These are phyloP conservation scores for Prosopis cineraria DNA, from an alignment of 306 rosid species.

Conservation along the genomic window DNA sequence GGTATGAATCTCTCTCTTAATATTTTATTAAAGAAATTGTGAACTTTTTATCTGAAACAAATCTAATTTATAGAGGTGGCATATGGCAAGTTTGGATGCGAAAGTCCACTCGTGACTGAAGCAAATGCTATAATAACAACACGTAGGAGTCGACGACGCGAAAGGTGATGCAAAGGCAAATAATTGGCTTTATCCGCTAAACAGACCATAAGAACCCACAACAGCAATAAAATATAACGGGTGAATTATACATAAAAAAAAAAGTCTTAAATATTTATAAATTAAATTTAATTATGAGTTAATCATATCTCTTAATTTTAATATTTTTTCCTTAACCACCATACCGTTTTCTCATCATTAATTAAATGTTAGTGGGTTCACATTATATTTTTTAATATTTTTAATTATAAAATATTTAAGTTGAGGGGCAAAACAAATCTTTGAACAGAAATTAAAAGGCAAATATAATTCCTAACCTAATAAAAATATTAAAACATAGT, in stretches of 20 bases:
- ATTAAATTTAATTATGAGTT: no score
- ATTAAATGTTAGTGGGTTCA: no score
- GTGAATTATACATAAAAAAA: no score
- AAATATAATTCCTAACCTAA: no score
- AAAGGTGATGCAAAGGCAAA: neutral
- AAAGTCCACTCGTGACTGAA: neutral
- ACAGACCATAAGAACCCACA: neutral
- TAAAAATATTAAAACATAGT: neutral
- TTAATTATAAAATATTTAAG: no score
- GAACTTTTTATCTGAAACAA: neutral
- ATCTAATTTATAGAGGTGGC: neutral
- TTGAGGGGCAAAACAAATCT: no score
- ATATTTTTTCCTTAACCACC: no score
- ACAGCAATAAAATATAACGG: neutral
- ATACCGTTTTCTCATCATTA: no score
- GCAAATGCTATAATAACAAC: neutral
- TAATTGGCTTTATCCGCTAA: neutral
- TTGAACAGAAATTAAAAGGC: no score
- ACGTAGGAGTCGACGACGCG: slow-evolving; percentile 30
- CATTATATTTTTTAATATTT: no score
- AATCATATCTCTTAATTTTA: no score
- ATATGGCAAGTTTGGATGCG: neutral
- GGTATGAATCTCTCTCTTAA: neutral
- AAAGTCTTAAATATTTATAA: no score
- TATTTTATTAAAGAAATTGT: neutral